Evolutionary conservation across 2,329 filamentous ascomycete genomes (phyloP).

Genomic region (Macrophomina tecta): DNA sequence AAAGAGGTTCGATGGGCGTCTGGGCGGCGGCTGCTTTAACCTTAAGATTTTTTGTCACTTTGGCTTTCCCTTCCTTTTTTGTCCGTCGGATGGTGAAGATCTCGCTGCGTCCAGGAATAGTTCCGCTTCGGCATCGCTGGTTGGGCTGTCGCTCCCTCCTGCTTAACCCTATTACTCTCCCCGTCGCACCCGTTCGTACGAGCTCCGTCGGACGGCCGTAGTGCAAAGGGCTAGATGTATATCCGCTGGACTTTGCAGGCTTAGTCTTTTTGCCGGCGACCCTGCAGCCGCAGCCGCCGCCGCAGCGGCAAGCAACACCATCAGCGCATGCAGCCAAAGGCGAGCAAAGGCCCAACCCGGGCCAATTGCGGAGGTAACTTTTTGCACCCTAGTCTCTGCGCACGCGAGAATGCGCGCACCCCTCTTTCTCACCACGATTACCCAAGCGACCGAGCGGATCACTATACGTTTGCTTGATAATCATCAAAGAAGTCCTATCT

Average conservation of each 20-base stretch:
- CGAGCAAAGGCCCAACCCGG: background rate
- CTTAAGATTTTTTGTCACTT: too few relatives aligned
- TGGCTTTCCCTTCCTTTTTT: background rate
- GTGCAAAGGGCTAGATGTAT: too few relatives aligned
- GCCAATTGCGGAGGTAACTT: background rate
- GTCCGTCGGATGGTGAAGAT: background rate
- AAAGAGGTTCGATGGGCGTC: too few relatives aligned
- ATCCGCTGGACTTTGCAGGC: too few relatives aligned
- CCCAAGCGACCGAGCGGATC: background rate
- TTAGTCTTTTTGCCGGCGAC: background rate
- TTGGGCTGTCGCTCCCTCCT: background rate
- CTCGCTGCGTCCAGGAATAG: conserved; percentile 4
- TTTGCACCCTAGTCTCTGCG: background rate
- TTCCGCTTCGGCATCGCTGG: too few relatives aligned
- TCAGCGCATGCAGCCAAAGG: background rate
- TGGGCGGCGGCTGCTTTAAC: background rate
- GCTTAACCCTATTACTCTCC: too few relatives aligned
- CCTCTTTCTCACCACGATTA: background rate
- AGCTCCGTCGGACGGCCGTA: too few relatives aligned
- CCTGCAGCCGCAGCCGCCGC: background rate
- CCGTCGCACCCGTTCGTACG: too few relatives aligned
- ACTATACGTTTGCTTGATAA: background rate
- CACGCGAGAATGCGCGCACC: background rate
- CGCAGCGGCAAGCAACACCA: background rate
- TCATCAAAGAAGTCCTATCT: background rate